These are phyloP conservation scores for Sporothrix pseudoabietina DNA, from an alignment of 2,329 filamentous ascomycete genomes.

Conservation along the genomic window DNA sequence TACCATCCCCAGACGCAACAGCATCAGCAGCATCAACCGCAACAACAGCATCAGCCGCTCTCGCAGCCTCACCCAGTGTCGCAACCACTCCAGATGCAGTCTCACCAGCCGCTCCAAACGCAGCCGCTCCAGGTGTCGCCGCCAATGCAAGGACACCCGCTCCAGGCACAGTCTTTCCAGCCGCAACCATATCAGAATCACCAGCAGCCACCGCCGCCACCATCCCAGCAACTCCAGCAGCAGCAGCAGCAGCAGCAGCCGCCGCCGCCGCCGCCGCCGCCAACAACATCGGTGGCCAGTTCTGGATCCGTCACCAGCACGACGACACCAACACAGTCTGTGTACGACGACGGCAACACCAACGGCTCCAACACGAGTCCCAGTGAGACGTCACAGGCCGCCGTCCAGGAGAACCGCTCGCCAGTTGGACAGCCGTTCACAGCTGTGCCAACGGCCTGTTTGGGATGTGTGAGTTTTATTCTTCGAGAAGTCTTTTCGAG, in stretches of 20 bases:
- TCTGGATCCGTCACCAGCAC: not conserved
- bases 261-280: not conserved
- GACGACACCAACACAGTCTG: constrained; percentile 15
- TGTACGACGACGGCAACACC: constrained; percentile 9
- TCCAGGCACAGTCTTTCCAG: not conserved
- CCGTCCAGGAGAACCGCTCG: not conserved
- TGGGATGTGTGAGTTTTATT: constrained; percentile 55
- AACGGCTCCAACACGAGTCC: constrained; percentile 25
- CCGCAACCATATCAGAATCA: constrained; percentile 5
- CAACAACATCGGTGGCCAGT: not conserved
- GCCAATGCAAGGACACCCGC: not conserved
- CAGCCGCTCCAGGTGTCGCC: not conserved
- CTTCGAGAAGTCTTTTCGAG: not conserved
- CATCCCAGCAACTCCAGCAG: not conserved
- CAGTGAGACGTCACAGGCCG: constrained; percentile 14
- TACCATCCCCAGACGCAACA: not conserved
- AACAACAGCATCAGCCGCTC: not conserved
- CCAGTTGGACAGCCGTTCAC: constrained; percentile 14
- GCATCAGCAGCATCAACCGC: not conserved
- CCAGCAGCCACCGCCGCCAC: constrained; percentile 4
- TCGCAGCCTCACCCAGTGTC: not conserved
- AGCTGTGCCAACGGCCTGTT: constrained; percentile 52
- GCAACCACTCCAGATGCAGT: constrained; percentile 4
- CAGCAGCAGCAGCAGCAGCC: not conserved
- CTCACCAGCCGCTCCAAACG: not conserved